These are phyloP conservation scores for Triticum turgidum DNA, from an alignment of 176 grass and related monocot genomes.

Conservation along the genomic window DNA sequence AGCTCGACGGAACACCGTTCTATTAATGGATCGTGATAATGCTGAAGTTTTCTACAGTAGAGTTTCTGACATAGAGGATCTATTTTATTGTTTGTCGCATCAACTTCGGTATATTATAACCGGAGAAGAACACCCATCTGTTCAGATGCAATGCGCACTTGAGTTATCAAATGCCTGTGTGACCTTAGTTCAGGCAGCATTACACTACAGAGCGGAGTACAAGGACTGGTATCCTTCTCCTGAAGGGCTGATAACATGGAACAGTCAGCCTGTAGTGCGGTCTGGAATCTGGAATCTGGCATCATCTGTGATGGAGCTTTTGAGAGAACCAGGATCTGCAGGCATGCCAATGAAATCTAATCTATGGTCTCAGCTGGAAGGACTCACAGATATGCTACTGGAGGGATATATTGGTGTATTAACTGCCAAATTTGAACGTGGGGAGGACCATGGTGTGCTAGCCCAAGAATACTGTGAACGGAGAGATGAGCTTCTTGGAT, in stretches of 20 bases:
- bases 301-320: slow-evolving; percentile 69
- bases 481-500: slow-evolving; percentile 86
- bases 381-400: slow-evolving; percentile 75
- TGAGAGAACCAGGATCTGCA: slow-evolving; percentile 51
- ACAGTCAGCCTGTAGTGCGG: slow-evolving; percentile 68
- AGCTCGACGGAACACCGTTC: slow-evolving; percentile 87
- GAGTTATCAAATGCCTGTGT: slow-evolving; percentile 84
- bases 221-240: slow-evolving; percentile 91
- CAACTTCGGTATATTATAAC: slow-evolving; percentile 74
- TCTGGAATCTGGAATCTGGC: slow-evolving; percentile 87
- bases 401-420: slow-evolving; percentile 74
- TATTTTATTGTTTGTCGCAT: slow-evolving; percentile 85
- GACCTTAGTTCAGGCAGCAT: slow-evolving; percentile 57
- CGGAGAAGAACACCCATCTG: slow-evolving; percentile 52
- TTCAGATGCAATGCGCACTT: slow-evolving; percentile 70
- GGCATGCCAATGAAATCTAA: slow-evolving; percentile 62
- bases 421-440: slow-evolving; percentile 84
- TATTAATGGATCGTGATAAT: slow-evolving; percentile 98
- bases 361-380: slow-evolving; percentile 75
- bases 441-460: slow-evolving; percentile 70
- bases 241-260: slow-evolving; percentile 92
- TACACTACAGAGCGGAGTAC: slow-evolving; percentile 64
- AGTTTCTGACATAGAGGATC: slow-evolving; percentile 84
- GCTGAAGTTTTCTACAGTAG: slow-evolving; percentile 98
- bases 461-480: slow-evolving; percentile 77